Evolutionary conservation across 352 stramenopile species (phyloP), one percentile per base, ranked within the genome.

Genomic region (Pythium brachiatum): DNA sequence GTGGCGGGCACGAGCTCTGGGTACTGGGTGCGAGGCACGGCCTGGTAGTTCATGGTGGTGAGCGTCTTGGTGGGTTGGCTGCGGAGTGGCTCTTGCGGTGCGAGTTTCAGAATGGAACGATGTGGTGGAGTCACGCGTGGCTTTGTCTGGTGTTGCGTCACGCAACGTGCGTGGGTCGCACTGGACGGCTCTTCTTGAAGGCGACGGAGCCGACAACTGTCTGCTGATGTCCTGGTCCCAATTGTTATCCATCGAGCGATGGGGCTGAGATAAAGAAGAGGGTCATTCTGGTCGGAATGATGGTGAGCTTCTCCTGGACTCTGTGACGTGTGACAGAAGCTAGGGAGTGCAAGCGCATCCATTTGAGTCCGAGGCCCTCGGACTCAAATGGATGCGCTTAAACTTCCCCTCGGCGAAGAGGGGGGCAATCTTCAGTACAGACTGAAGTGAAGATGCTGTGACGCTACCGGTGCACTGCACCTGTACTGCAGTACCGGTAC

Each of bases 31-130:
- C 25, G 53, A 13, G 39, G 21, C 16, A 41, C 27, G 23, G 18
- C 29, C 29, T 57, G 20, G 15, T 61, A 64, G 38, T 20, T 53
- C 56, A 69, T 69, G 29, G 15, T 20, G 25, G 25, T 25, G 7
- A 7, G 25, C 16, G n/a, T n/a, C n/a, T n/a, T n/a, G 29, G 27
- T 47, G 27, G 7, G 9, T 8, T 46, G 29, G 23, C n/a, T n/a
- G n/a, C n/a, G n/a, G n/a, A 11, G 26, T 18, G 18, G 9, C 34
- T 31, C 6, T 2, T 15, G n/a, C 2, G 3, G 21, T 4, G 41
- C 7, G 7, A 12, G 18, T 27, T 48, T 48, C 18, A 18, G 12
- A 48, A 48, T 48, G 41, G 21, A 1, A 15, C 2, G 12, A 20
- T 26, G 3, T 13, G 3, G 3, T 44, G 36, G 36, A 9, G 36